Evolutionary conservation across 805 yeast genomes (phyloP).

Genomic region (Wickerhamomyces hampshirensis): DNA sequence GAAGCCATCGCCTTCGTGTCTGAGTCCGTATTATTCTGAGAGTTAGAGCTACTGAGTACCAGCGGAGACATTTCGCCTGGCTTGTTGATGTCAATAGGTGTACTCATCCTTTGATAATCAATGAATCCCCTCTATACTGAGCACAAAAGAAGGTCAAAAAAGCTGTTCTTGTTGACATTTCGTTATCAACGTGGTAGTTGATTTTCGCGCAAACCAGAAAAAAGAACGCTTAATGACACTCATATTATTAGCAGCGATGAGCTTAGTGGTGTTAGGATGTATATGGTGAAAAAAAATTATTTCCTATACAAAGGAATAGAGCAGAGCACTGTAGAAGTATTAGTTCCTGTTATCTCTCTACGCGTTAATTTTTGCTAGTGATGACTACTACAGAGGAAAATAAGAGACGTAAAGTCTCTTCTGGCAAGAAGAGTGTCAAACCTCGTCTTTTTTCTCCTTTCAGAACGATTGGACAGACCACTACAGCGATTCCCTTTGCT

Average conservation of each 20-base stretch:
- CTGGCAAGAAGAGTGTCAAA: conserved; percentile 4
- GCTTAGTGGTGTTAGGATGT: conserved; percentile 3
- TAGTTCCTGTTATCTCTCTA: no score
- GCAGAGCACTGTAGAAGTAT: no score
- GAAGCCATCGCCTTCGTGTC: conserved; percentile 66
- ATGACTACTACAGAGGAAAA: conserved; percentile 9
- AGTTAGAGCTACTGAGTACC: conserved; percentile 16
- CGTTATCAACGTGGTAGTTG: no score
- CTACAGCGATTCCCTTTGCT: conserved; percentile 81
- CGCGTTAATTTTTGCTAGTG: no score
- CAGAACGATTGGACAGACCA: conserved; percentile 86
- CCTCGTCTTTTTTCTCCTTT: conserved; percentile 81
- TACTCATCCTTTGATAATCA: conserved; percentile 8
- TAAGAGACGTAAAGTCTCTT: conserved; percentile 17
- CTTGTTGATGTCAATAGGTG: conserved; percentile 21
- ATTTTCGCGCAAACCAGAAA: no score
- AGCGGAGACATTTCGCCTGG: conserved; percentile 26
- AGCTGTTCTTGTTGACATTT: neutral
- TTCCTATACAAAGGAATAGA: no score
- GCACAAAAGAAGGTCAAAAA: neutral
- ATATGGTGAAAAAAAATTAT: no score
- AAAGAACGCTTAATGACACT: no score
- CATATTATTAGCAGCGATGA: no score
- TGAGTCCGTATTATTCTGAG: conserved; percentile 16
- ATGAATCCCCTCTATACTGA: no score